Conservation (phyloP, 495 filamentous ascomycete species). For the Penicillium dipodomyicola region DNA sequence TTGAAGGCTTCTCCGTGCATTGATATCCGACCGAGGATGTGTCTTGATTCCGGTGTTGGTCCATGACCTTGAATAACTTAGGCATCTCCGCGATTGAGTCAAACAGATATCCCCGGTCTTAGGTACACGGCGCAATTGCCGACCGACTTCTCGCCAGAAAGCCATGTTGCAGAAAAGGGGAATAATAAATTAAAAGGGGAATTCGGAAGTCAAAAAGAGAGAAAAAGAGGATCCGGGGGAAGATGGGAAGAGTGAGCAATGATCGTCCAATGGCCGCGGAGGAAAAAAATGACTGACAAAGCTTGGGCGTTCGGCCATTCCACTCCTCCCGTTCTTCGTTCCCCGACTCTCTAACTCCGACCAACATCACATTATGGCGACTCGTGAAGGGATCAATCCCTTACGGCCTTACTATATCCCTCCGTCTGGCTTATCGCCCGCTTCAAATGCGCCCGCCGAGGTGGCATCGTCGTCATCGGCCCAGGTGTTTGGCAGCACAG, state of each 20-base stretch:
- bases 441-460: conserved; percentile 39
- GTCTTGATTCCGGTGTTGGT: conserved; percentile 20
- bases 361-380: conserved; percentile 35
- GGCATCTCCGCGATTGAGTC: conserved; percentile 35
- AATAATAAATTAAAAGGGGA: conserved; percentile 12
- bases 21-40: conserved; percentile 14
- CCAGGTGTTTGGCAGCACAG: conserved; percentile 63
- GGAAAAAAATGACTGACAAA: conserved; percentile 31
- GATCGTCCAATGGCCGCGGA: conserved; percentile 28
- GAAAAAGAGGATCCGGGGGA: conserved; percentile 20
- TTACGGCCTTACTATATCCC: conserved; percentile 93
- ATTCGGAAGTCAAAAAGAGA: conserved; percentile 5
- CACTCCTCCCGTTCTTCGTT: conserved; percentile 24
- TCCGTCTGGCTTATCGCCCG: conserved; percentile 51
- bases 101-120: conserved; percentile 33
- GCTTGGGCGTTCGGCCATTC: conserved; percentile 25
- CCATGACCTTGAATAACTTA: conserved; percentile 28
- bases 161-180: conserved; percentile 28
- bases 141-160: conserved; percentile 38
- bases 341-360: conserved; percentile 17
- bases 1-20: conserved; percentile 12
- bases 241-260: conserved; percentile 15
- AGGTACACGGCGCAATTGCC: conserved; percentile 38
- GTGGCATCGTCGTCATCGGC: conserved; percentile 44
- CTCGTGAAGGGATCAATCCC: conserved; percentile 73